phyloP scores from a whole-genome alignment of 2,329 filamentous ascomycete species.

The Curvularia verruculosa region DNA sequence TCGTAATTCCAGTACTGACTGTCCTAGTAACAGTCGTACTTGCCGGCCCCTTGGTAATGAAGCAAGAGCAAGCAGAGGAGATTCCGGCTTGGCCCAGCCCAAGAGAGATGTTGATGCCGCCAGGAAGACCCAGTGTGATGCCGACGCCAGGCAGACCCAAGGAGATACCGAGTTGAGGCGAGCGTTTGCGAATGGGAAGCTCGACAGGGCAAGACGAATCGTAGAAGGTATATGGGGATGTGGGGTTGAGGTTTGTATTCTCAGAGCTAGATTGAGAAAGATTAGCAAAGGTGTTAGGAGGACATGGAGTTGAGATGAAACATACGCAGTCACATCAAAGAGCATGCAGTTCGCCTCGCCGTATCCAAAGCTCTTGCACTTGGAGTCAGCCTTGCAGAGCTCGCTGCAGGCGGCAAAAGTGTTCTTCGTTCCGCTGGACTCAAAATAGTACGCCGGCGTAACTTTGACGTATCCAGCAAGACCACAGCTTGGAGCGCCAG shows the following conservation, averaged over 20 bases:
- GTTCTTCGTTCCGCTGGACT: constrained; percentile 43
- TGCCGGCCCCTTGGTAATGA: constrained; percentile 37
- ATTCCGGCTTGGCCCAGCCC: constrained; percentile 26
- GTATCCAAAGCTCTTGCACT: constrained; percentile 43
- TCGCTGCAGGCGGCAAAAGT: constrained; percentile 37
- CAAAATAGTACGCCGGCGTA: constrained; percentile 42
- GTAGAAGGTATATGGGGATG: constrained; percentile 45
- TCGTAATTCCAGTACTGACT: constrained; percentile 25
- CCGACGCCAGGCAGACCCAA: constrained; percentile 8
- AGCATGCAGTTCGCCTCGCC: constrained; percentile 45
- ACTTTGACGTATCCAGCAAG: constrained; percentile 42
- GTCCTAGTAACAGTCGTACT: constrained; percentile 36
- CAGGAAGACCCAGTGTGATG: constrained; percentile 13
- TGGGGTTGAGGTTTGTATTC: constrained; percentile 45
- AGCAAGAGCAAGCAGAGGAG: constrained; percentile 40
- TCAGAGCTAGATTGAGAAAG: constrained; percentile 20
- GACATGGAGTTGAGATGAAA: neutral
- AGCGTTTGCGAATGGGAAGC: constrained; percentile 38
- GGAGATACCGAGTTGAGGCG: constrained; percentile 23
- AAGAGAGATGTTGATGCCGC: constrained; percentile 35
- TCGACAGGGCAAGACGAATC: constrained; percentile 34
- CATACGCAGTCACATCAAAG: constrained; percentile 41
- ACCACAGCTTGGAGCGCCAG: constrained; percentile 29
- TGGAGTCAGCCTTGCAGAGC: constrained; percentile 40
- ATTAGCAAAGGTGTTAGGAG: neutral